Base-by-base conservation (phyloP, 768 basidiomycete genomes). In the Mycena maculata region DNA sequence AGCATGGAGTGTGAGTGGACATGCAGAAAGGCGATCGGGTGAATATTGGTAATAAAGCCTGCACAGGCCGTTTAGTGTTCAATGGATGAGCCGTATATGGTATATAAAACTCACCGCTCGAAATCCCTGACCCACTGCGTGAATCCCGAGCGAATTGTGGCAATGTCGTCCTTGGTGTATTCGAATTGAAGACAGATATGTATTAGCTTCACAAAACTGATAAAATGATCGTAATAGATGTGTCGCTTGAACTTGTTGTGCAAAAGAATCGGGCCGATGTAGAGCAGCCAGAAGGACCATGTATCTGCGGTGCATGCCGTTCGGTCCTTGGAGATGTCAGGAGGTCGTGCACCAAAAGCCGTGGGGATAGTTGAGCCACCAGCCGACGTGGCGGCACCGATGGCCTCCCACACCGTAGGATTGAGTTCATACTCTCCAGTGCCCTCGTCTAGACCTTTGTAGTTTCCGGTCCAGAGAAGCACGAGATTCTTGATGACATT, bases 41-140 rank as follows among this genome's bases (percentile, higher is more conserved):
- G n/a, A n/a, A n/a, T n/a, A n/a, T n/a, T n/a, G n/a, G n/a, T n/a
- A n/a, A n/a, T n/a, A n/a, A n/a, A n/a, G n/a, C n/a, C n/a, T n/a
- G n/a, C n/a, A n/a, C n/a, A n/a, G n/a, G n/a, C n/a, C n/a, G n/a
- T n/a, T n/a, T n/a, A n/a, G n/a, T n/a, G n/a, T n/a, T n/a, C n/a
- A n/a, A n/a, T n/a, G n/a, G n/a, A n/a, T n/a, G n/a, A n/a, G n/a
- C n/a, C n/a, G n/a, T n/a, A n/a, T n/a, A n/a, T n/a, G n/a, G n/a
- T n/a, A n/a, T n/a, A n/a, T n/a, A n/a, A n/a, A n/a, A 68, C 76
- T n/a, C 48, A 81, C 78, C 47, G 45, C 65, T 82, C 80, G 39
- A 74, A 83, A 5, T 73, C 36, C 23, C 54, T 3, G 3, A 80
- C 79, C 80, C 80, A 81, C 0, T 56, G 9, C 0, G 36, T 31